A percentile compares a stretch with the other conserved stretches of the same genome.
Evolutionary conservation across 2,329 filamentous ascomycete genomes (phyloP).

Genomic region (Colletotrichum lindemuthianum): DNA sequence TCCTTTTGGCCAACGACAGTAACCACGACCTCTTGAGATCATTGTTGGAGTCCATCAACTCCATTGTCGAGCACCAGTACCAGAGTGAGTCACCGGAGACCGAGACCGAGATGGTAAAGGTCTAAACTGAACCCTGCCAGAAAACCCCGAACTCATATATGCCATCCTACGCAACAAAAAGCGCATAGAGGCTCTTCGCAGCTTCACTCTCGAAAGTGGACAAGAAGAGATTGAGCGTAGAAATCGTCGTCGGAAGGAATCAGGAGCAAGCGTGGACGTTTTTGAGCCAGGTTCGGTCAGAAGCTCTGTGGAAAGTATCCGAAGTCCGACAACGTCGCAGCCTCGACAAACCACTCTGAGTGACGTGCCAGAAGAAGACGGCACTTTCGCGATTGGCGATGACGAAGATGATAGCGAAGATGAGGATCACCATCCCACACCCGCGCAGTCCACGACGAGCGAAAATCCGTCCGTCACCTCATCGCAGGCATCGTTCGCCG

Average conservation of each 20-base stretch:
- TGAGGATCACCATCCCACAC: slow-evolving; percentile 62
- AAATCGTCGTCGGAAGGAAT: slow-evolving; percentile 75
- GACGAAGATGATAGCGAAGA: slow-evolving; percentile 74
- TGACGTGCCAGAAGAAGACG: slow-evolving; percentile 76
- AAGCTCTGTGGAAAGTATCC: slow-evolving; percentile 74
- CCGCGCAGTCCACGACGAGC: slow-evolving; percentile 72
- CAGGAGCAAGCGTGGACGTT: slow-evolving; percentile 58
- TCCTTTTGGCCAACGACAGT: slow-evolving; percentile 89
- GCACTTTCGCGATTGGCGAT: slow-evolving; percentile 88
- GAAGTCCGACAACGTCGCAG: slow-evolving; percentile 67
- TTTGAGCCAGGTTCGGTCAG: slow-evolving; percentile 61
- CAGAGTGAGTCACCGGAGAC: slow-evolving; percentile 62
- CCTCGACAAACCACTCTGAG: slow-evolving; percentile 67
- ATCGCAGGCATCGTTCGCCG: slow-evolving; percentile 72
- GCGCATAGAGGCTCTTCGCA: slow-evolving; percentile 83
- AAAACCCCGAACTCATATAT: slow-evolving; percentile 84
- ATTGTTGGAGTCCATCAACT: slow-evolving; percentile 87
- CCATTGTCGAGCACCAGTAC: slow-evolving; percentile 90
- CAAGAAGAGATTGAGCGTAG: slow-evolving; percentile 90
- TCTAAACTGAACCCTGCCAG: slow-evolving; percentile 51
- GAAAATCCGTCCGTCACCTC: slow-evolving; percentile 72
- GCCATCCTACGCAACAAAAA: slow-evolving; percentile 82
- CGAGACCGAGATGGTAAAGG: too few species aligned
- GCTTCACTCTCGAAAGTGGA: slow-evolving; percentile 91
- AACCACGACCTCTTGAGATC: slow-evolving; percentile 86